A percentile compares a stretch with the other conserved stretches of the same genome.
Conservation (phyloP, 2,329 filamentous ascomycete species). For the Trichoderma sp. region DNA sequence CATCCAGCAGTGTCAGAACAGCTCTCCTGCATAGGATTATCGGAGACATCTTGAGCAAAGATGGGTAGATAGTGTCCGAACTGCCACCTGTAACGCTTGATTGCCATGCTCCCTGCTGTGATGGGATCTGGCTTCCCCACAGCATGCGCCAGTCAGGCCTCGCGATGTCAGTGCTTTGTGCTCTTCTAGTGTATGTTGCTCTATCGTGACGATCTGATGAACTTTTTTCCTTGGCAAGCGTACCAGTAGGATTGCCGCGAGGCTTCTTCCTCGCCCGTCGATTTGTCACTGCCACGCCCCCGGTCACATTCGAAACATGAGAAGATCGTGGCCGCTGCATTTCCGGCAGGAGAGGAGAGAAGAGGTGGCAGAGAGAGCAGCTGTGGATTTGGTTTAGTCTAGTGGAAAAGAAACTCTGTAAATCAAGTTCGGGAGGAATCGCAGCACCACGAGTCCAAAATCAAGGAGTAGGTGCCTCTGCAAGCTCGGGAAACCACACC, state of each 20-base stretch:
- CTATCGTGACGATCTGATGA: not conserved
- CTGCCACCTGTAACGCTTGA: conserved; percentile 8
- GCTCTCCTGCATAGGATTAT: not conserved
- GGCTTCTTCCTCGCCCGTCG: not conserved
- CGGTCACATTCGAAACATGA: conserved; percentile 16
- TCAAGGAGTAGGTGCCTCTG: not conserved
- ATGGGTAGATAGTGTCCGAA: conserved; percentile 9
- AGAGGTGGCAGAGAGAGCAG: not conserved
- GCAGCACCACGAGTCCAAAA: not conserved
- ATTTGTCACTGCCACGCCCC: conserved; percentile 7
- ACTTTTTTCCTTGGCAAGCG: not conserved
- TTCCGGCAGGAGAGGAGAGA: not conserved
- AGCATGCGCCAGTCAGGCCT: not conserved
- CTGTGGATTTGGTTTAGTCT: not conserved
- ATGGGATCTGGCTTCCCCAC: conserved; percentile 18
- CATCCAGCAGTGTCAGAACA: not conserved
- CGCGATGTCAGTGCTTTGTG: not conserved
- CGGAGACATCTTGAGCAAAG: not conserved
- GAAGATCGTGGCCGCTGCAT: not conserved
- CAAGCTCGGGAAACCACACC: not conserved
- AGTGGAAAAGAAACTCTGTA: not conserved
- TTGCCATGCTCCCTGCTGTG: conserved; percentile 6
- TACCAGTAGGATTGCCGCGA: not conserved
- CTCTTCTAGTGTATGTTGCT: not conserved
- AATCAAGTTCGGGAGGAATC: not conserved